Evolutionary conservation across 176 grass and related monocot genomes (phyloP), one percentile per base, ranked within the genome.

Genomic region (Ananas comosus): DNA sequence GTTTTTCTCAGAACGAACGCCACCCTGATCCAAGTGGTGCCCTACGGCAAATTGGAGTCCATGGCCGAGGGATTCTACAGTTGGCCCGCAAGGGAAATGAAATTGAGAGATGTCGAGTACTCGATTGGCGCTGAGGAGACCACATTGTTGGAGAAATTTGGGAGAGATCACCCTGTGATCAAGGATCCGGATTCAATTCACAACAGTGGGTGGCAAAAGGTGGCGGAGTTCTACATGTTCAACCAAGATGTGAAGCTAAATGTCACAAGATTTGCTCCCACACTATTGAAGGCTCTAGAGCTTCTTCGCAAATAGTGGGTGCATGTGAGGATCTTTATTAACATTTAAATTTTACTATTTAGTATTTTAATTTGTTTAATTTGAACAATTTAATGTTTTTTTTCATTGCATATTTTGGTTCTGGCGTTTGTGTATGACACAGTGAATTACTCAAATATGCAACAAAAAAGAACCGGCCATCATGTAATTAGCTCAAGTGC

Each of bases 231-330:
- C 51, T 91, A 91, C 79, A 82, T 83, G 85, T 21, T 56, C 0
- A 80, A 88, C 70, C 88, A 91, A 74, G 88, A 91, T 42, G 80
- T 91, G 50, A 82, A 58, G 76, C 79, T 91, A 69, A 88, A 91
- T 19, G 65, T 88, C 63, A 82, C 85, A 12, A 88, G 85, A 64
- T 82, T 91, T 80, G 75, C 84, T 23, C 69, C 85, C 18, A 75
- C 71, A 19, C 74, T 91, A 28, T 72, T 67, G 0, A 67, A 75
- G 68, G 51, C 86, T 69, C 81, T 80, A 18, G 71, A 64, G 25
- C 47, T 84, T 73, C 1, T 88, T 42, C 50, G 12, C 11, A 51
- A 71, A 80, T 85, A 68, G 80, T 19, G 56, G n/a, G 12, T 23
- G 22, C 22, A 23, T 23, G 22, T 23, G 22, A 23, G 22, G 22